Conservation (phyloP, 164 flowering plant species). For the Vitis amurensis region DNA sequence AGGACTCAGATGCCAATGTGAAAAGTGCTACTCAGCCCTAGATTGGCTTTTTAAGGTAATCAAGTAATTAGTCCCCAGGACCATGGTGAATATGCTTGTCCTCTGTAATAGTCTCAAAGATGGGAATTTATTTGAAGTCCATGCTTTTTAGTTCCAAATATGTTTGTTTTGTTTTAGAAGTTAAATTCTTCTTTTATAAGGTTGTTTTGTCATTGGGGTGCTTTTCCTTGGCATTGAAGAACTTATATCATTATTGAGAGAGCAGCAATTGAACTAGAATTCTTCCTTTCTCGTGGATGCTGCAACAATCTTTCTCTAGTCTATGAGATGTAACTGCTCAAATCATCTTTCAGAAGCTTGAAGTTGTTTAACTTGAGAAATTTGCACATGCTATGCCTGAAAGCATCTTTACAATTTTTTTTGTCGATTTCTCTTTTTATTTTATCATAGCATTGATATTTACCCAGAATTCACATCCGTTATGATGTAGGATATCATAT, state of each 20-base stretch:
- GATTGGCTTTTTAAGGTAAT: constrained; percentile 93
- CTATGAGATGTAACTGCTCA: no score
- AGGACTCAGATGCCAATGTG: constrained; percentile 91
- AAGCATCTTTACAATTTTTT: no score
- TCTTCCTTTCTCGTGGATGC: no score
- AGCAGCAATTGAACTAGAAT: constrained; percentile 5
- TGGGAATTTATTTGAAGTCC: background rate
- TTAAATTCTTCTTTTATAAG: constrained; percentile 2
- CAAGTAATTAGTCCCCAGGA: background rate
- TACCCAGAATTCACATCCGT: no score
- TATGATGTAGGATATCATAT: no score
- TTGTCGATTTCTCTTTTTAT: no score
- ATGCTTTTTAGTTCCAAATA: constrained; percentile 1
- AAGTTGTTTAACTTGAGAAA: no score
- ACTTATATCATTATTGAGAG: constrained; percentile 90
- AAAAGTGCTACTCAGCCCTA: constrained; percentile 98
- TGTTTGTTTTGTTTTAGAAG: constrained; percentile 7
- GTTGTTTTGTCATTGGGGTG: constrained; percentile 3
- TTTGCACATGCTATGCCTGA: no score
- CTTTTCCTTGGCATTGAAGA: constrained; percentile 72
- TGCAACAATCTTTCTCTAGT: no score
- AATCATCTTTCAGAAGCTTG: no score
- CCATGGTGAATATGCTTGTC: background rate
- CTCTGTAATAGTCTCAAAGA: background rate
- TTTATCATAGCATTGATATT: no score